Evolutionary conservation across 2,329 filamentous ascomycete genomes (phyloP), one percentile per base, ranked within the genome.

Genomic region (Phyllosticta paracitricarpa): DNA sequence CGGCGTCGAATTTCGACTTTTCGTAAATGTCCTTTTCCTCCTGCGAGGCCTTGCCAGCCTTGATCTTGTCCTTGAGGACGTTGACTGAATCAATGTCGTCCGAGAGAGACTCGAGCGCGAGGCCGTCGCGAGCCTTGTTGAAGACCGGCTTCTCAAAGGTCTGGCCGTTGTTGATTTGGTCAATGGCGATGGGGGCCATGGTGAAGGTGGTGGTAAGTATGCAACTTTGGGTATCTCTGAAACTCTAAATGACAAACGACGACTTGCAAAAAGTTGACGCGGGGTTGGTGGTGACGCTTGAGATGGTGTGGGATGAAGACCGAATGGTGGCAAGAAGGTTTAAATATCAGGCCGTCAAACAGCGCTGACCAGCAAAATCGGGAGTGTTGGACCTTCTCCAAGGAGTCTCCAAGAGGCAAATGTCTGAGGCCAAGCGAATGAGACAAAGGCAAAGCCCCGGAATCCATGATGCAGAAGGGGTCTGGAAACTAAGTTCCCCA

Each of bases 1-100:
- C 77, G 55, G 82, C 75, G 72, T 91, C 88, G 71, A 91, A 91
- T 66, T 86, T 78, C 63, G 88, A 88, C 63, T 77, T 71, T 54
- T 81, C 79, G 69, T 82, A 82, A 66, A 82, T 77, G 69, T 79
- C 75, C 64, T 74, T 74, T 64, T 79, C 76, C 64, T 77, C 71
- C 25, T 75, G 75, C 48, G 76, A 72, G 61, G 71, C 75, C 70
- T 75, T 71, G 63, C 78, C 74, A 68, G 78, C 79, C 65, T 80
- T 79, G 67, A 83, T 70, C 59, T 77, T 76, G 59, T 78, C 80
- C 68, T 84, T 85, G 66, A 84, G 76, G 59, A 85, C 76, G 67
- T 86, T 85, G 70, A 85, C 81, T 24, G 78, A 74, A 68, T 85
- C 82, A 66, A 86, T 81, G 66, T 81, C 77, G 67, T 85, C 83